Conservation (phyloP, 192 early-diverging fungal genomes). For the Linderina pennispora region DNA sequence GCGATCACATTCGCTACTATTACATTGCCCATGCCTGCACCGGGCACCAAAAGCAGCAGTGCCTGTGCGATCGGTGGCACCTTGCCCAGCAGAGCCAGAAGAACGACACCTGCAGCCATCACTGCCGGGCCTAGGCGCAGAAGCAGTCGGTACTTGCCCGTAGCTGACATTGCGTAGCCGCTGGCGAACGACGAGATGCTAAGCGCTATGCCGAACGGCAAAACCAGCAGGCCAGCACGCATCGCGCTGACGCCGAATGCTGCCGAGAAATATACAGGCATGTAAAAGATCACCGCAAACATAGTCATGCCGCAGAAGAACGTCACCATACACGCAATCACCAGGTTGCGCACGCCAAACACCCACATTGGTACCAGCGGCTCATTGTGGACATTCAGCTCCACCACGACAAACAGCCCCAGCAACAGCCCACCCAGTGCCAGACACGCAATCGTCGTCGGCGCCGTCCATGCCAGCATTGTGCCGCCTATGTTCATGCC, state of each 20-base stretch:
- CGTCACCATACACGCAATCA: constrained; percentile 27
- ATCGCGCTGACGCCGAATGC: constrained; percentile 69
- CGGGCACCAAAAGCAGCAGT: constrained; percentile 60
- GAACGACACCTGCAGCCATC: constrained; percentile 52
- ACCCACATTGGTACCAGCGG: constrained; percentile 64
- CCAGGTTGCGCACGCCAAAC: constrained; percentile 50
- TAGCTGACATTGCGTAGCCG: constrained; percentile 58
- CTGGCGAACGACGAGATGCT: constrained; percentile 62
- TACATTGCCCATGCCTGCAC: constrained; percentile 68
- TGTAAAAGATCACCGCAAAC: constrained; percentile 52
- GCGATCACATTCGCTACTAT: constrained; percentile 71
- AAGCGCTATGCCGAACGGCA: constrained; percentile 70
- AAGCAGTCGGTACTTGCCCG: constrained; percentile 56
- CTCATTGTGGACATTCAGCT: constrained; percentile 45
- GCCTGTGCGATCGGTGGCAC: constrained; percentile 45
- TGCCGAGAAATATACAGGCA: constrained; percentile 66
- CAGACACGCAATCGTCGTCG: constrained; percentile 45
- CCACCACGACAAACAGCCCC: constrained; percentile 55
- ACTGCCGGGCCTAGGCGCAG: constrained; percentile 62
- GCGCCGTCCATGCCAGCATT: constrained; percentile 49
- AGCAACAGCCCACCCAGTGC: constrained; percentile 25
- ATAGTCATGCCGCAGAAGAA: constrained; percentile 43
- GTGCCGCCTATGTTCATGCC: constrained; percentile 75
- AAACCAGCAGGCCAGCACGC: constrained; percentile 64
- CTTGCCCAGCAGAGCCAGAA: constrained; percentile 53